Evolutionary conservation across 83 land plant species (phyloP).

Genomic region (Diphasiastrum complanatum): DNA sequence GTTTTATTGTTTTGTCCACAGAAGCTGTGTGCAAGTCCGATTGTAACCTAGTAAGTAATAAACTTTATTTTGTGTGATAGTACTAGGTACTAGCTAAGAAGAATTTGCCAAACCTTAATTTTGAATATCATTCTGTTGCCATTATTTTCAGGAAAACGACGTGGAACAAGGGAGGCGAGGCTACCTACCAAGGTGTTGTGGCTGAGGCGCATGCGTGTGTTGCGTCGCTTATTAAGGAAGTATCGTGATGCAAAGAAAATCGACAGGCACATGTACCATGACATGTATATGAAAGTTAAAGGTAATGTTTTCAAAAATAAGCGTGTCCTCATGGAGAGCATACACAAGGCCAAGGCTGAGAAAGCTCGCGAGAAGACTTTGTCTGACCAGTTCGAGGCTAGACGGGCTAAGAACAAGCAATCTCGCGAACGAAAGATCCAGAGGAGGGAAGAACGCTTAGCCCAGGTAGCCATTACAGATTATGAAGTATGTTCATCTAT

Average conservation of each 20-base stretch:
- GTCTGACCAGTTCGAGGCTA: conserved; percentile 86
- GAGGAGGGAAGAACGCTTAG: conserved; percentile 75
- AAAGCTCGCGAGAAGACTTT: conserved; percentile 88
- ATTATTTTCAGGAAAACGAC: conserved; percentile 52
- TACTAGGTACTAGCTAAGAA: too few relatives aligned
- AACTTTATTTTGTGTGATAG: too few relatives aligned
- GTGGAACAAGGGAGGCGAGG: conserved; percentile 85
- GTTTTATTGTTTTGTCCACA: not conserved
- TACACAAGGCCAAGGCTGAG: conserved; percentile 89
- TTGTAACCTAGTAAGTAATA: too few relatives aligned
- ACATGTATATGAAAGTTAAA: conserved; percentile 89
- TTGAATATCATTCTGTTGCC: too few relatives aligned
- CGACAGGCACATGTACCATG: conserved; percentile 91
- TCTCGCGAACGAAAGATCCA: conserved; percentile 74
- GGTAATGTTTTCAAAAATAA: conserved; percentile 94
- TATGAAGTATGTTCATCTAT: too few relatives aligned
- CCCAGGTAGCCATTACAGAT: too few relatives aligned
- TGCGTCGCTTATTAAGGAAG: conserved; percentile 69
- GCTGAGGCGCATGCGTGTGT: conserved; percentile 84
- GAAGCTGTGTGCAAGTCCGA: not conserved
- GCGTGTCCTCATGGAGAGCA: conserved; percentile 87
- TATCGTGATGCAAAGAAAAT: conserved; percentile 80
- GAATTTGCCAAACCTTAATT: too few relatives aligned
- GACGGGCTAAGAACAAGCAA: conserved; percentile 79
- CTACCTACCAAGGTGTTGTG: conserved; percentile 76